Percentiles rank a stretch among this genome's conserved stretches.
Evolutionary conservation across 768 basidiomycete genomes (phyloP).

Genomic region (Leccinum barrowsii): DNA sequence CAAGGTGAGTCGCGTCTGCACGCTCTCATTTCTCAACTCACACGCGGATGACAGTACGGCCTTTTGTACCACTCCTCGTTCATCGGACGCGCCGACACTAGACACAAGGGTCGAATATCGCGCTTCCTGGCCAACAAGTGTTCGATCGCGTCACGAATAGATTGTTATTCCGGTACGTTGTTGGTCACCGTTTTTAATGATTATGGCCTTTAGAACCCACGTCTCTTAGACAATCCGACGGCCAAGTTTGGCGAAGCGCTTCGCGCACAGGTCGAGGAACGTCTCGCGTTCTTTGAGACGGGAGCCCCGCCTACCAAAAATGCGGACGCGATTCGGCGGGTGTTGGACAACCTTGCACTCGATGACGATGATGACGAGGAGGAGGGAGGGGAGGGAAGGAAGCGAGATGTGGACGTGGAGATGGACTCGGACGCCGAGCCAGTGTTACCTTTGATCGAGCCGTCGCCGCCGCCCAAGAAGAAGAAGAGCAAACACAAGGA

Average conservation of each 20-base stretch:
- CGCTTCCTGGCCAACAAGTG: slow-evolving; percentile 99
- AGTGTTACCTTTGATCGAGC: slow-evolving; percentile 56
- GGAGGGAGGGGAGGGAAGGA: slow-evolving; percentile 37
- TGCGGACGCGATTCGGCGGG: slow-evolving; percentile 87
- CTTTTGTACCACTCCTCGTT: slow-evolving; percentile 96
- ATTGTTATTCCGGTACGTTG: slow-evolving; percentile 80
- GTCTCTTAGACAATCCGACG: slow-evolving; percentile 66
- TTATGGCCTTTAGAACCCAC: not conserved
- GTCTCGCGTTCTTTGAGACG: slow-evolving; percentile 90
- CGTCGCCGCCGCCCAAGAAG: slow-evolving; percentile 57
- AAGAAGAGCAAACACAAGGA: slow-evolving; percentile 44
- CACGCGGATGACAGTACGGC: slow-evolving; percentile 70
- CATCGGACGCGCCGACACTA: slow-evolving; percentile 91
- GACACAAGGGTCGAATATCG: slow-evolving; percentile 96
- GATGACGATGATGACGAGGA: slow-evolving; percentile 62
- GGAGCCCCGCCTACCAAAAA: slow-evolving; percentile 89
- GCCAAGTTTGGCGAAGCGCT: slow-evolving; percentile 95
- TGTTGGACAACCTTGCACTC: slow-evolving; percentile 70
- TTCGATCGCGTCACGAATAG: slow-evolving; percentile 94
- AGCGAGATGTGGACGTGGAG: slow-evolving; percentile 35
- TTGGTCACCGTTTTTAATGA: not conserved
- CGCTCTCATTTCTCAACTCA: not conserved
- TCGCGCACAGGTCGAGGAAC: slow-evolving; percentile 91
- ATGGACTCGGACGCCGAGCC: slow-evolving; percentile 41
- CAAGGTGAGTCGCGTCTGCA: slow-evolving; percentile 49